These are phyloP conservation scores for Poterioochromonas sp. DNA, from an alignment of 352 stramenopile genomes.

Conservation along the genomic window DNA sequence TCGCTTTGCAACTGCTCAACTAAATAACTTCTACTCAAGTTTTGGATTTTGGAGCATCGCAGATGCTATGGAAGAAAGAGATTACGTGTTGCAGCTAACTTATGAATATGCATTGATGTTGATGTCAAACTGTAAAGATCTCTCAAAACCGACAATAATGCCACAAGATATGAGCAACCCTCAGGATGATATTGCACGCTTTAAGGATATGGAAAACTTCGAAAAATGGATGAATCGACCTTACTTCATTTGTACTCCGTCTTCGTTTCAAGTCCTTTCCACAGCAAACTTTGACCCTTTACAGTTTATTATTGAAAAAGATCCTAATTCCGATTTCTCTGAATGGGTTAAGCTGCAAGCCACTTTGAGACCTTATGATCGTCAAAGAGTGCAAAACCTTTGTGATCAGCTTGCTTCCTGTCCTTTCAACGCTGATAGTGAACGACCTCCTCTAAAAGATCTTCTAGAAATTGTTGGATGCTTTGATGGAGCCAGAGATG, in stretches of 20 bases:
- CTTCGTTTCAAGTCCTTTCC: neutral
- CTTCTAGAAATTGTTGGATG: too few relatives aligned
- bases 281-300: neutral
- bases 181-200: neutral
- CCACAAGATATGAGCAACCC: neutral
- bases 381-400: neutral
- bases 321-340: neutral
- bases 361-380: neutral
- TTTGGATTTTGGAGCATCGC: too few relatives aligned
- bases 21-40: too few relatives aligned
- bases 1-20: too few relatives aligned
- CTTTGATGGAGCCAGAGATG: too few relatives aligned
- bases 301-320: neutral
- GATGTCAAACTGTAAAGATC: neutral
- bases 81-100: neutral
- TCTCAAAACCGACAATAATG: neutral
- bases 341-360: neutral
- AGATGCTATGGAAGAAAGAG: too few relatives aligned
- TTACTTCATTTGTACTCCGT: neutral
- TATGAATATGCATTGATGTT: neutral
- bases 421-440: neutral
- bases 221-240: neutral
- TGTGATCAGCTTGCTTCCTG: neutral
- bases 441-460: neutral
- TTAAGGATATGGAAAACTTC: neutral